Evolutionary conservation across 2,329 filamentous ascomycete species (phyloP).

Genomic region (Saccharata proteae): DNA sequence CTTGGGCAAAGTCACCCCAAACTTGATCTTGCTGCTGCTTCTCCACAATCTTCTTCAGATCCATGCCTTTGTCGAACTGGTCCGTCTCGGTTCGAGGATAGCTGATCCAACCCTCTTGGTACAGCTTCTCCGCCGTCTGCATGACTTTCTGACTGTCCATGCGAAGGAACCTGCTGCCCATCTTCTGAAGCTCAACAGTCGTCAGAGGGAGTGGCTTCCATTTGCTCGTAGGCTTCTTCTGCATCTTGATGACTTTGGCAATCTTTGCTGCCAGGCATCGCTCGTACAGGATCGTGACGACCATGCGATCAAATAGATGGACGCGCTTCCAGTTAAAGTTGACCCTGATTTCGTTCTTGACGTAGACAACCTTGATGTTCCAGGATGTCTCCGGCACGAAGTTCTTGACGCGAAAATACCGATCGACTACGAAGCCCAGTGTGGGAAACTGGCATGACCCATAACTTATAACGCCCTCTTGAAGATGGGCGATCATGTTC

Average conservation of each 20-base stretch:
- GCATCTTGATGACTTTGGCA: conserved; percentile 72
- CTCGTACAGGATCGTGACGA: conserved; percentile 73
- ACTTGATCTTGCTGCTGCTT: conserved; percentile 66
- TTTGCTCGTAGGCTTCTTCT: conserved; percentile 84
- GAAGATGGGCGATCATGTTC: conserved; percentile 51
- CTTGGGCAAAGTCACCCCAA: conserved; percentile 75
- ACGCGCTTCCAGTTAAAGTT: conserved; percentile 73
- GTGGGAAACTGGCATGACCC: conserved; percentile 97
- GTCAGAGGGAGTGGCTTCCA: conserved; percentile 90
- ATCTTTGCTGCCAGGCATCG: conserved; percentile 63
- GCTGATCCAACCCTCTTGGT: conserved; percentile 92
- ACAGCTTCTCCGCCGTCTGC: conserved; percentile 72
- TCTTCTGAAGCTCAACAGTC: conserved; percentile 93
- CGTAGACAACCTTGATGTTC: conserved; percentile 76
- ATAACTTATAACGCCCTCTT: conserved; percentile 63
- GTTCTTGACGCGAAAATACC: conserved; percentile 86
- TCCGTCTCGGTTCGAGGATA: conserved; percentile 97
- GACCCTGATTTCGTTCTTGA: conserved; percentile 64
- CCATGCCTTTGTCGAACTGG: conserved; percentile 82
- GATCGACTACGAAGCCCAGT: conserved; percentile 89
- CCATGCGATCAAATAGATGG: conserved; percentile 77
- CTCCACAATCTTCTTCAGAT: conserved; percentile 64
- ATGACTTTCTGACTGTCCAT: conserved; percentile 88
- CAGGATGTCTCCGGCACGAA: conserved; percentile 91
- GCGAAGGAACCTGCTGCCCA: conserved; percentile 76